Conservation (phyloP, 768 basidiomycete genomes). For the Leccinellum luteum region DNA sequence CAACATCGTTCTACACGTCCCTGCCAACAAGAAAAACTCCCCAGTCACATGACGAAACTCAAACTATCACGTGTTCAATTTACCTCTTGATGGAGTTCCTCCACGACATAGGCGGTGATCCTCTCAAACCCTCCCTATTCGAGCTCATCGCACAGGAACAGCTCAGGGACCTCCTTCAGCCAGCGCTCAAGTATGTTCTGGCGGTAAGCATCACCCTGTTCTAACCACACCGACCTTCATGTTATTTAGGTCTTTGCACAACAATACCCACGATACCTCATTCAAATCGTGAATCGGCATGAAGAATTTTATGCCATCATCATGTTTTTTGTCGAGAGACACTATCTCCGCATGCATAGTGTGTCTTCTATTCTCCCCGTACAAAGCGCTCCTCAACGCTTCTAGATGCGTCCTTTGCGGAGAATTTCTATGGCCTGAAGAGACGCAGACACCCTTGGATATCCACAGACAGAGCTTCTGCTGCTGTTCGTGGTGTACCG, state of each 20-base stretch:
- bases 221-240: neutral
- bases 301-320: conserved; percentile 93
- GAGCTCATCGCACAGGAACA: conserved; percentile 95
- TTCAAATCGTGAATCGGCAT: conserved; percentile 89
- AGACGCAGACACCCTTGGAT: conserved; percentile 70
- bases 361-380: conserved; percentile 23
- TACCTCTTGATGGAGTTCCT: conserved; percentile 69
- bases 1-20: neutral
- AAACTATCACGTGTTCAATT: conserved; percentile 22
- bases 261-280: conserved; percentile 87
- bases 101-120: conserved; percentile 70
- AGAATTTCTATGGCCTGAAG: conserved; percentile 94
- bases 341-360: conserved; percentile 89
- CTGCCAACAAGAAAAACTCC: no score
- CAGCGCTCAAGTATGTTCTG: conserved; percentile 91
- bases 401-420: conserved; percentile 88
- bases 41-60: conserved; percentile 28
- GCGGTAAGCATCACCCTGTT: conserved; percentile 53
- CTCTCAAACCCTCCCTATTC: conserved; percentile 79
- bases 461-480: conserved; percentile 61
- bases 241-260: conserved; percentile 85
- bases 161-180: conserved; percentile 86
- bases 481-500: conserved; percentile 65
- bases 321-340: conserved; percentile 86
- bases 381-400: conserved; percentile 2